Conservation (phyloP, 257 asterid genomes). For the Nicotiana obtusifolia region DNA sequence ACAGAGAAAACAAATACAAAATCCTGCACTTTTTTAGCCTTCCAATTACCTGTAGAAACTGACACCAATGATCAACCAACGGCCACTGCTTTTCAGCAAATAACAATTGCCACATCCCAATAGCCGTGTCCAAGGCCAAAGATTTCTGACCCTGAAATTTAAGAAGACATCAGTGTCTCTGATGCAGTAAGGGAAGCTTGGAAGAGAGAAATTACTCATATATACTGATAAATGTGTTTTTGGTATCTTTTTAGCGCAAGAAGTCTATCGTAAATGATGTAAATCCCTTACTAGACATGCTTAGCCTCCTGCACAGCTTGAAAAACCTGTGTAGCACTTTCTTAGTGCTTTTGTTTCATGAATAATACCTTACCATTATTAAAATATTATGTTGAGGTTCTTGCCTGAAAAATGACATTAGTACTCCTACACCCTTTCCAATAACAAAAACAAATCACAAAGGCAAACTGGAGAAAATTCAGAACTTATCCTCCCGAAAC, state of each 20-base stretch:
- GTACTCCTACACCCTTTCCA: neutral
- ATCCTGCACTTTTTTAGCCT: neutral
- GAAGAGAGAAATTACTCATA: too few species aligned
- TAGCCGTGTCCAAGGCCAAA: constrained; percentile 94
- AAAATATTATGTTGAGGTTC: neutral
- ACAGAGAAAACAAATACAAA: neutral
- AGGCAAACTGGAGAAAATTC: constrained; percentile 5
- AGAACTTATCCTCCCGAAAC: constrained; percentile 7
- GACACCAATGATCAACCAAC: constrained; percentile 96
- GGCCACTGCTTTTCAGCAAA: constrained; percentile 96
- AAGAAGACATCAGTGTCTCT: neutral
- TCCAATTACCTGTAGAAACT: constrained; percentile 74
- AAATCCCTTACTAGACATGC: too few species aligned
- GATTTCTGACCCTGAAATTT: constrained; percentile 92
- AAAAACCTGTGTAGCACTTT: neutral
- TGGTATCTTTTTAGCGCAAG: too few species aligned
- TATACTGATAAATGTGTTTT: too few species aligned
- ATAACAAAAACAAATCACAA: neutral
- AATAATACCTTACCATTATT: neutral
- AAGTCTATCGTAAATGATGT: too few species aligned
- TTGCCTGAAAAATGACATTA: neutral
- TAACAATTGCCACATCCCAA: constrained; percentile 98
- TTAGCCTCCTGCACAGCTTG: too few species aligned
- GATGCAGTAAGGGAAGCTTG: too few species aligned
- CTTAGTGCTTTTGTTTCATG: neutral